These are phyloP conservation scores for Senecio squalidus DNA, from an alignment of 140 eudicot species.

Conservation along the genomic window DNA sequence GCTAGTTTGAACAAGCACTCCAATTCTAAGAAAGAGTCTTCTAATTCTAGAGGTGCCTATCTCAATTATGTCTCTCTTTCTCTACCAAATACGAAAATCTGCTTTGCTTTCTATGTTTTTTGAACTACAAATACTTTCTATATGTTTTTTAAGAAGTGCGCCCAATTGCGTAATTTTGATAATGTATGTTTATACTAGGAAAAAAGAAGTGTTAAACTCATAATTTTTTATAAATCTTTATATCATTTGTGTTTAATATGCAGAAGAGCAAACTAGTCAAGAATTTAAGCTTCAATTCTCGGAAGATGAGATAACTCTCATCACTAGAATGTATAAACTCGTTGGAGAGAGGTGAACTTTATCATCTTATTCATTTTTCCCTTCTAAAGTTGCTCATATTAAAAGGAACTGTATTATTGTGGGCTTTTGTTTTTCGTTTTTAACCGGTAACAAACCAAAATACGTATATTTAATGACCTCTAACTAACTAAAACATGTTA, in stretches of 20 bases:
- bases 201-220: no score
- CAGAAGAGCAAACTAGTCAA: slow-evolving; percentile 21
- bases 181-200: no score
- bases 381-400: no score
- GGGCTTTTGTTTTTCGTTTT: no score
- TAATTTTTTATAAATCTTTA: neutral
- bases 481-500: neutral
- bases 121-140: no score
- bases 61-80: neutral
- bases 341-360: slow-evolving; percentile 37
- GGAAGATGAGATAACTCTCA: slow-evolving; percentile 39
- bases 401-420: no score
- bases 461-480: no score
- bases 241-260: neutral
- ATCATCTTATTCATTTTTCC: neutral
- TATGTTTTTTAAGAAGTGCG: no score
- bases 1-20: slow-evolving; percentile 19
- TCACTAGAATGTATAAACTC: slow-evolving; percentile 41
- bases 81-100: neutral
- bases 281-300: slow-evolving; percentile 30
- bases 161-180: no score
- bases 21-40: slow-evolving; percentile 13
- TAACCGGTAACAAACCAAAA: no score
- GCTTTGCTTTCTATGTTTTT: no score
- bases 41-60: slow-evolving; percentile 20